These are phyloP conservation scores for Erodium texanum DNA, from an alignment of 441 rosid species.

Conservation along the genomic window DNA sequence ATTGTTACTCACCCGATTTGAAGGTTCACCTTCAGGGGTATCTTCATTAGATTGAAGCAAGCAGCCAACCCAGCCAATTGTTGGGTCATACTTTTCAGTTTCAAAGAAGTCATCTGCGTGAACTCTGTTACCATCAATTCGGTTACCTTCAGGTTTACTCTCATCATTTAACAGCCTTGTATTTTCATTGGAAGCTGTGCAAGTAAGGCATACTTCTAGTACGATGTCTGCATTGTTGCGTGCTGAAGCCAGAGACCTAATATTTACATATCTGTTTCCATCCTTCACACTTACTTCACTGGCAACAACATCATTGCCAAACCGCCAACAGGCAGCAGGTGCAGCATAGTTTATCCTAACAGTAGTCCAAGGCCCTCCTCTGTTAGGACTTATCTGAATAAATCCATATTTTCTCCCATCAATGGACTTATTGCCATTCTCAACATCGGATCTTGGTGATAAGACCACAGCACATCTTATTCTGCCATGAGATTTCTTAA, in stretches of 20 bases:
- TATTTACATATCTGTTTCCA: constrained; percentile 76
- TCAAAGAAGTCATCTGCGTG: constrained; percentile 46
- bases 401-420: constrained; percentile 55
- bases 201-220: constrained; percentile 62
- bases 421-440: constrained; percentile 29
- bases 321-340: constrained; percentile 94
- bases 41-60: constrained; percentile 25
- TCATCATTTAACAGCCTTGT: constrained; percentile 22
- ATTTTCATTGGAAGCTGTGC: constrained; percentile 33
- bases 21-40: constrained; percentile 20
- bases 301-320: constrained; percentile 90
- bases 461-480: constrained; percentile 66
- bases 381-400: constrained; percentile 89
- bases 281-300: constrained; percentile 87
- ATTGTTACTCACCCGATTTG: constrained; percentile 27
- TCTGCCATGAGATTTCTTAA: constrained; percentile 41
- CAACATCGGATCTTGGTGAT: constrained; percentile 36
- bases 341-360: constrained; percentile 94
- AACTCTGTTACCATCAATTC: constrained; percentile 22
- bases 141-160: constrained; percentile 25
- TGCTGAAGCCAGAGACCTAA: constrained; percentile 82
- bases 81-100: constrained; percentile 40
- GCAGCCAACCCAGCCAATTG: constrained; percentile 46
- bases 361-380: constrained; percentile 94
- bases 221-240: constrained; percentile 56